Base-by-base conservation (phyloP, 768 basidiomycete genomes). In the Suillus bovinus region DNA sequence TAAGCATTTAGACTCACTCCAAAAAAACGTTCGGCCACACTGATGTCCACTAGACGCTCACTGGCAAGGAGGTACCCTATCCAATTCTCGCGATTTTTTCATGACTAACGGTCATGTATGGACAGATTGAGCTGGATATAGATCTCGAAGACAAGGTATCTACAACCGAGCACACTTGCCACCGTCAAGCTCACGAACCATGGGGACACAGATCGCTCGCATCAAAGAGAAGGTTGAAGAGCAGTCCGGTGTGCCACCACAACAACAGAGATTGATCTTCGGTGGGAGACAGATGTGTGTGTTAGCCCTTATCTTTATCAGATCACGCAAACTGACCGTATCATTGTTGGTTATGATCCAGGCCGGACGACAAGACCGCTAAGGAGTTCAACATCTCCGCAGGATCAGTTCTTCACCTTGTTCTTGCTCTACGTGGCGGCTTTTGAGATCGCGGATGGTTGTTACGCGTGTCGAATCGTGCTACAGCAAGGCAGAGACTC, bases 141-240 rank as follows among this genome's bases (percentile, higher is more conserved):
- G 94, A 96, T 76, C 79, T 82, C n/a, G 91, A 93, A 66, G 93
- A 93, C 78, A 90, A 89, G 84, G 95, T 88, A 22, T 49, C 24
- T 20, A n/a, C 16, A 10, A 27, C 41, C 20, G 24, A 22, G 33
- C 17, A 39, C 9, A 31, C 1, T 46, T 3, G 39, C 54, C 58
- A 3, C n/a, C 27, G 5, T 22, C 13, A 31, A n/a, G 29, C 60
- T 62, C 27, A 68, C 47, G 22, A 62, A 9, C 47, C 49, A 42
- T 27, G 50, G 31, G 56, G 29, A 41, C 50, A 20, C 72, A 98
- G 96, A 93, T 97, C 70, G 81, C 86, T 49, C 86, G 92, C 68
- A 94, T 98, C 78, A 99, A 99, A 81, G 95, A 96, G 83, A 92
- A 93, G 76, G 94, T 98, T 13, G 96, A 99, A 76, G 96, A 98